Evolutionary conservation across 192 early-diverging fungal genomes (phyloP).

Genomic region (Phycomyces blakesleeanus): DNA sequence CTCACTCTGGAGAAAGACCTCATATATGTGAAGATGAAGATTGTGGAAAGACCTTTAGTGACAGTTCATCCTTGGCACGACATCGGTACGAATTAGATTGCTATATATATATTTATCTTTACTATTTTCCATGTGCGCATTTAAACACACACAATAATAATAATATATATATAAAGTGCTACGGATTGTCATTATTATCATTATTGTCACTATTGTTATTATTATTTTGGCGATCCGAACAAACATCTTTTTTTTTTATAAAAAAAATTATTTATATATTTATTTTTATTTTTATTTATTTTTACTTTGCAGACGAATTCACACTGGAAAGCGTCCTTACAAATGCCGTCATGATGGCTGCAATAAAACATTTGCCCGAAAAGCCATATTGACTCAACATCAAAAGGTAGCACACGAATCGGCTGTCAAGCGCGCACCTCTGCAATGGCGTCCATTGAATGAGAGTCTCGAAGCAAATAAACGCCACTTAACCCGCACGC

Average conservation of each 20-base stretch:
- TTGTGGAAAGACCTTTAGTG: constrained; percentile 72
- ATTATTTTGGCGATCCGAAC: too few species aligned
- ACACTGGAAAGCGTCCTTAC: constrained; percentile 71
- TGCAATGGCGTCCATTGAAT: constrained; percentile 19
- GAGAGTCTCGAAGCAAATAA: neutral
- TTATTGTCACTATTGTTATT: too few species aligned
- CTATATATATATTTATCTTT: neutral
- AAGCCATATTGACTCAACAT: constrained; percentile 49
- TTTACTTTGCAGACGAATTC: constrained; percentile 59
- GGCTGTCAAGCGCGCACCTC: neutral
- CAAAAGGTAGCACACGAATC: constrained; percentile 28
- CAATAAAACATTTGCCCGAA: constrained; percentile 44
- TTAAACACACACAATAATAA: too few species aligned
- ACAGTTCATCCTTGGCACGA: constrained; percentile 72
- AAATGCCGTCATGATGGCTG: constrained; percentile 46
- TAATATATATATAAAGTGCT: too few species aligned
- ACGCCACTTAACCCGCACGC: too few species aligned
- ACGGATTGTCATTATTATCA: too few species aligned
- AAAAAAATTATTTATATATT: too few species aligned
- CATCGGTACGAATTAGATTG: constrained; percentile 50
- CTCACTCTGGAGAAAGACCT: constrained; percentile 73
- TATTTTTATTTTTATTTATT: too few species aligned
- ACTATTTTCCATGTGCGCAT: too few species aligned
- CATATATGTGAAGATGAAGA: constrained; percentile 62
- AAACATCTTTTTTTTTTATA: neutral